A percentile compares a stretch with the other conserved stretches of the same genome.
Conservation (phyloP, 2,329 filamentous ascomycete genomes). For the Fusarium paranaense region DNA sequence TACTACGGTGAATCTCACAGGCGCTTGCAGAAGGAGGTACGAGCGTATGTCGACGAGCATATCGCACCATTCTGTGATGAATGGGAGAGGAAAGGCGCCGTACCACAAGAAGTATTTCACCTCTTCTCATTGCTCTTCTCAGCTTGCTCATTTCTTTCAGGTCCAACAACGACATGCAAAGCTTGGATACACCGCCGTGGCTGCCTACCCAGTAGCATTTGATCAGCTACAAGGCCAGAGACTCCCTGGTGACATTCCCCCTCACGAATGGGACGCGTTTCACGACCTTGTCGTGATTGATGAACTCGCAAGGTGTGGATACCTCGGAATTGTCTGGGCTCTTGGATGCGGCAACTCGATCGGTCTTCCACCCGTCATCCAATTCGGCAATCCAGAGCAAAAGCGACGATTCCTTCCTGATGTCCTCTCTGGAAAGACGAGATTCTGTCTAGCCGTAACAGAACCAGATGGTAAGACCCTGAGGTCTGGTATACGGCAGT, state of each 20-base stretch:
- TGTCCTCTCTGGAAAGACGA: background rate
- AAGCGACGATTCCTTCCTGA: background rate
- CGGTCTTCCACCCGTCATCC: background rate
- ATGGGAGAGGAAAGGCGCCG: background rate
- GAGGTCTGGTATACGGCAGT: rapidly evolving
- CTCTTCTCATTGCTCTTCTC: background rate
- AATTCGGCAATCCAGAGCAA: background rate
- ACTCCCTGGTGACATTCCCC: background rate
- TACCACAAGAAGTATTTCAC: background rate
- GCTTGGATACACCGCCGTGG: background rate
- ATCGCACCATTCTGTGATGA: background rate
- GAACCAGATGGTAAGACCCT: background rate
- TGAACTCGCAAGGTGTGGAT: background rate
- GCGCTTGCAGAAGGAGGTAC: slow-evolving; percentile 19
- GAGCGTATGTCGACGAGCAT: background rate
- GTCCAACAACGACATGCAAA: background rate
- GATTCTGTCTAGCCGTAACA: background rate
- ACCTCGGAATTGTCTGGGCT: background rate
- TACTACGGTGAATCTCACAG: slow-evolving; percentile 22
- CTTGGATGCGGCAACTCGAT: background rate
- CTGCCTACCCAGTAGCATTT: background rate
- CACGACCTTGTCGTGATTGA: background rate
- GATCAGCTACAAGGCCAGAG: background rate
- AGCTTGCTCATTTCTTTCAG: background rate
- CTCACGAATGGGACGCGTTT: background rate